Conservation (phyloP, 1,139 yeast species). For the Taphrina betulina region DNA sequence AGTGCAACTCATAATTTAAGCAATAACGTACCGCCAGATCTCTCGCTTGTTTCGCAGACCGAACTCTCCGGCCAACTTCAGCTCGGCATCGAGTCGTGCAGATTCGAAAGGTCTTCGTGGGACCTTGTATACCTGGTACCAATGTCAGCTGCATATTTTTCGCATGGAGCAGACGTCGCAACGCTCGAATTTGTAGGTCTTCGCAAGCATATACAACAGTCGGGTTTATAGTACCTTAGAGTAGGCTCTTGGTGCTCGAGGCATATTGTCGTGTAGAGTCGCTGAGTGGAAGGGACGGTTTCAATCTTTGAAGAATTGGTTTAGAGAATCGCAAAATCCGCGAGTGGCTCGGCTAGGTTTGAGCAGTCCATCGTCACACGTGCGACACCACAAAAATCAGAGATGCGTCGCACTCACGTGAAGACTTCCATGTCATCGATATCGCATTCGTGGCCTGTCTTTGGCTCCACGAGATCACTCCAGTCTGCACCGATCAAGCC, state of each 20-base stretch:
- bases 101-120: conserved; percentile 37
- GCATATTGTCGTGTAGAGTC: conserved; percentile 3
- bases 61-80: conserved; percentile 98
- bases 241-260: conserved; percentile 33
- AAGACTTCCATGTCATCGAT: no score
- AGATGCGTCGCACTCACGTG: no score
- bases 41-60: conserved; percentile 99
- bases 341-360: no score
- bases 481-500: no score
- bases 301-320: conserved; percentile 14
- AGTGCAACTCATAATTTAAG: conserved; percentile 31
- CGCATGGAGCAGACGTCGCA: no score
- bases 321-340: no score
- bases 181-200: no score
- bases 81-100: conserved; percentile 70
- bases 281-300: neutral
- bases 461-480: no score
- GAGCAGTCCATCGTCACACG: no score
- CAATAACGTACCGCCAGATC: conserved; percentile 68
- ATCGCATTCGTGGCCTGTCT: no score
- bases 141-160: neutral
- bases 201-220: neutral
- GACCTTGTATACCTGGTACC: conserved; percentile 31
- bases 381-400: no score
- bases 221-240: conserved; percentile 16